Evolutionary conservation across 768 basidiomycete species (phyloP).

Genomic region (Amyloporia xantha): DNA sequence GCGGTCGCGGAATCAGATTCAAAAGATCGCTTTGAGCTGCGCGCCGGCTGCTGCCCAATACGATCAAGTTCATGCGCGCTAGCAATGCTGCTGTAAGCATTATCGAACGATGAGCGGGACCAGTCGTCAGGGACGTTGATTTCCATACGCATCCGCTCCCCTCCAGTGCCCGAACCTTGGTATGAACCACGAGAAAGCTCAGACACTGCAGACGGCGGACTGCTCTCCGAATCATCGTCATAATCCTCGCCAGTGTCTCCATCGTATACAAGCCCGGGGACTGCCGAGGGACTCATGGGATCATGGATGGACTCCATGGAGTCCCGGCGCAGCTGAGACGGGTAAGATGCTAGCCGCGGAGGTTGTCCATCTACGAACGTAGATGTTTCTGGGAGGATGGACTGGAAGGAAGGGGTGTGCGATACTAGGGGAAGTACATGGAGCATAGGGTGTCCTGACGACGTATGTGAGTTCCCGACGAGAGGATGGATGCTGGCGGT

Average conservation of each 20-base stretch:
- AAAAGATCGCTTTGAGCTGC: slow-evolving; percentile 10
- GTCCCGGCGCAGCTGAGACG: slow-evolving; percentile 14
- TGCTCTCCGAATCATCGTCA: slow-evolving; percentile 25
- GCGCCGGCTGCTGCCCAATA: neutral
- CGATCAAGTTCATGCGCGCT: slow-evolving; percentile 3
- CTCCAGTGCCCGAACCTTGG: slow-evolving; percentile 6
- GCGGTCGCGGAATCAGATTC: slow-evolving; percentile 10
- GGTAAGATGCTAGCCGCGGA: slow-evolving; percentile 12
- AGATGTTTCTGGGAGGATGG: slow-evolving; percentile 6
- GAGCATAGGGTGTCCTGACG: neutral
- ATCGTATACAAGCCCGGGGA: slow-evolving; percentile 23
- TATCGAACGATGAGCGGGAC: slow-evolving; percentile 5
- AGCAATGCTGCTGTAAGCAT: slow-evolving; percentile 1
- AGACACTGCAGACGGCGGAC: slow-evolving; percentile 21
- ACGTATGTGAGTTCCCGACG: slow-evolving; percentile 2
- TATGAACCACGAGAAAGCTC: slow-evolving; percentile 20
- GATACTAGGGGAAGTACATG: neutral
- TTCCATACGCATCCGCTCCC: slow-evolving; percentile 6
- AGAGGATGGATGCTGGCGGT: slow-evolving; percentile 1
- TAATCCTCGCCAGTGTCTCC: slow-evolving; percentile 18
- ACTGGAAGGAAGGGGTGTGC: neutral
- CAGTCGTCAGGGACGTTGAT: slow-evolving; percentile 1
- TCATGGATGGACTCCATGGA: slow-evolving; percentile 18
- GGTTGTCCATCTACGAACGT: slow-evolving; percentile 13
- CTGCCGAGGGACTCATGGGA: slow-evolving; percentile 22